Base-by-base conservation (phyloP, 2,329 filamentous ascomycete genomes). In the Pyrenophora tritici-repentis region DNA sequence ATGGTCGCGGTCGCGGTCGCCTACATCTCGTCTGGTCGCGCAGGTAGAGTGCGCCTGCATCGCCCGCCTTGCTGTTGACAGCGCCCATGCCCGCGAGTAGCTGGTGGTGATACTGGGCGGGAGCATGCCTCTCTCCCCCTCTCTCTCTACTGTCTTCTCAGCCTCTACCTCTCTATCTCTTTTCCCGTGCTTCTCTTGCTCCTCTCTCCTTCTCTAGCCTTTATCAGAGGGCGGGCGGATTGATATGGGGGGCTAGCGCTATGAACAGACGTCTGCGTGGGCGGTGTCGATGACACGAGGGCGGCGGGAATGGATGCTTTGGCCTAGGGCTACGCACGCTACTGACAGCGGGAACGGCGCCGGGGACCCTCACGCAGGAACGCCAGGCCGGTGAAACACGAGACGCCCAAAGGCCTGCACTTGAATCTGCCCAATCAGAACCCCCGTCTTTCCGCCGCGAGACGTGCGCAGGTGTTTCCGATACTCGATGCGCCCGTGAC, bases 1-100 rank as follows among this genome's bases (percentile, higher is more conserved):
- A 22, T 9, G 42, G 24, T 29, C 17, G 14, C 18, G n/a, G 17
- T n/a, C n/a, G n/a, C n/a, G n/a, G 36, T 9, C 42, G 42, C 88
- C 72, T 82, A 97, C 94, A 86, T 82, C 91, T 86, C 73, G 85
- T 90, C 81, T 96, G 94, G 73, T 99, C 94, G 78, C 89, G 88
- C 72, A 97, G 81, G 74, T 89, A 95, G 73, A 97, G 79, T 66
- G 85, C 78, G 65, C 85, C 83, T 72, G 86, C 89, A 69, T 97
- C 92, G 47, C 63, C 92, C 68, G 87, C 86, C 76, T 86, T 89
- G 81, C 92, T 97, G 75, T 86, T 87, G 76, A 97, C 87, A 79
- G 89, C 91, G 72, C 94, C 94, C 94, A 99, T 99, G 59, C 62
- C 69, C 31, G 56, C 56, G 66, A 61, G 50, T 58, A 55, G 47